Percentiles rank a stretch among this genome's conserved stretches.
These are phyloP conservation scores for Eucalyptus regnans DNA, from an alignment of 345 rosid genomes.

Conservation along the genomic window DNA sequence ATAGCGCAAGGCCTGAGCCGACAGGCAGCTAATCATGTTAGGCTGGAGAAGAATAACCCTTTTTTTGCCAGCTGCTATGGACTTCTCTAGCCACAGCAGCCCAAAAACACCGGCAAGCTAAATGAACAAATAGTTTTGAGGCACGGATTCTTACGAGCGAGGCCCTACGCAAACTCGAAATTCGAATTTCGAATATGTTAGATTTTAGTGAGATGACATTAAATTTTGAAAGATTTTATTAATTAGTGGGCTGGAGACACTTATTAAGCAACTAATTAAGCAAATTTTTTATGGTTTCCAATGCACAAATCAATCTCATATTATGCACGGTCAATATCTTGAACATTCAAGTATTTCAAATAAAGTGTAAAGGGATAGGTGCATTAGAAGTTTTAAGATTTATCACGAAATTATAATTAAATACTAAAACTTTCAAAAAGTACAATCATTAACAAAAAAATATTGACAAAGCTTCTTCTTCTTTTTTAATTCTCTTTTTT, in stretches of 20 bases:
- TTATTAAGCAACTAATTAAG: background rate
- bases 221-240: background rate
- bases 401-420: background rate
- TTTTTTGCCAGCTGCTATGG: background rate
- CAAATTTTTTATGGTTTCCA: background rate
- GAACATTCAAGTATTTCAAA: background rate
- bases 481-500: too few species aligned
- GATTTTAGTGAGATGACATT: background rate
- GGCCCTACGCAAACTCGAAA: background rate
- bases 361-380: background rate
- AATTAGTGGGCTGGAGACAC: background rate
- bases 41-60: background rate
- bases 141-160: background rate
- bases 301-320: background rate
- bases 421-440: background rate
- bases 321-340: background rate
- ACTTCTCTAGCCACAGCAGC: background rate
- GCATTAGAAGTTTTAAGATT: background rate
- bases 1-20: background rate
- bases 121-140: background rate
- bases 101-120: background rate
- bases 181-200: background rate
- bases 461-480: too few species aligned
- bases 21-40: background rate
- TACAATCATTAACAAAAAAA: background rate